These are phyloP conservation scores for Megacollybia platyphylla DNA, from an alignment of 1,284 basidiomycete genomes.

Conservation along the genomic window DNA sequence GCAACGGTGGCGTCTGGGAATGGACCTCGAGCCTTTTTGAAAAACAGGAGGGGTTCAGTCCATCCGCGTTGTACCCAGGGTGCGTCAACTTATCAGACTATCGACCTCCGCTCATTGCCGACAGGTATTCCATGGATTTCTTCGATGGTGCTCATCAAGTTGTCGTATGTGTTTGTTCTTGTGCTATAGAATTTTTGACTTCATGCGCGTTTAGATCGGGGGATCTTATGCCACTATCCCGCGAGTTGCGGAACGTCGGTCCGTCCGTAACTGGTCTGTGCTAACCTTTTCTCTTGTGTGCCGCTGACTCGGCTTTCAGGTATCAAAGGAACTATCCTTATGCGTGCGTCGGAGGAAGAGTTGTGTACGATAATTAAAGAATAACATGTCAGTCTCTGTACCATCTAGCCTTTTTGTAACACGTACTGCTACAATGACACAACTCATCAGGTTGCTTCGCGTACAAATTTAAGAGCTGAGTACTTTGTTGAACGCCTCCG, in stretches of 20 bases:
- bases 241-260: constrained; percentile 62
- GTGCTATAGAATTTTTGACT: background rate
- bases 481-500: constrained; percentile 22
- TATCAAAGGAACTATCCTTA: constrained; percentile 63
- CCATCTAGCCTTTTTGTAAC: background rate
- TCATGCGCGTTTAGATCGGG: constrained; percentile 47
- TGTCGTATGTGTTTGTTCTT: constrained; percentile 47
- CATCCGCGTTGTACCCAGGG: constrained; percentile 78
- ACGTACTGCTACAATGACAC: background rate
- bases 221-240: constrained; percentile 87
- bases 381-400: background rate
- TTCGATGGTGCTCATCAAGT: constrained; percentile 78
- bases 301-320: background rate
- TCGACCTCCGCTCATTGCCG: constrained; percentile 1
- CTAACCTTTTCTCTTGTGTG: no score
- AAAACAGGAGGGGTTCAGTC: constrained; percentile 62
- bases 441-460: background rate
- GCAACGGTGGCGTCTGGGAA: constrained; percentile 98
- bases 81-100: constrained; percentile 15
- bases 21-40: constrained; percentile 84
- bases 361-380: constrained; percentile 42
- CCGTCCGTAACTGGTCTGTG: constrained; percentile 67
- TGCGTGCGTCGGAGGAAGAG: constrained; percentile 57
- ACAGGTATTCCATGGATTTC: constrained; percentile 78
- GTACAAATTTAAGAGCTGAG: constrained; percentile 3